Evolutionary conservation across 1,284 basidiomycete species (phyloP), one percentile per base, ranked within the genome.

Genomic region (Moesziomyces globuligerus): DNA sequence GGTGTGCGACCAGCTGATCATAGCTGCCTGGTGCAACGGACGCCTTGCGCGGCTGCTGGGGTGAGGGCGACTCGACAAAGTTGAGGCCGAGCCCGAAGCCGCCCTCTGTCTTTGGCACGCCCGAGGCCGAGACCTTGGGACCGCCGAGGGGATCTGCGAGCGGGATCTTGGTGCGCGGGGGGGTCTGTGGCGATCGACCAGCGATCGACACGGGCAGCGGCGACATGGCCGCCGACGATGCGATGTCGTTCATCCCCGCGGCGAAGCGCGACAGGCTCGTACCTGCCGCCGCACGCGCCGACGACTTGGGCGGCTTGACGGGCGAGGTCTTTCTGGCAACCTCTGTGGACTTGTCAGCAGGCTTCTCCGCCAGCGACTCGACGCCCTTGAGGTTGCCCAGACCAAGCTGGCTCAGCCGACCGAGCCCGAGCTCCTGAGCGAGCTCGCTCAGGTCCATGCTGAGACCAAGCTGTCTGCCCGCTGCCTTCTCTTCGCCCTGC

Each of bases 391-490:
- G 59, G 26, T 64, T 58, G 17, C 46, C 55, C 1, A 61, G 52
- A 7, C 60, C 70, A 36, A 72, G 62, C 20, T 66, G 61, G 59
- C 69, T 72, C 7, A 72, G 52, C 24, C 69, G 70, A n/a, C 70
- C 70, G 7, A 72, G 60, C 10, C 65, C 64, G 7, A 72, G 70
- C 48, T 72, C 65, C 23, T 64, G 65, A 18, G 69, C 69, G 11
- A 72, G 69, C 18, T 72, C 69, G 23, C 56, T 64, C 25, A 72
- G 64, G 26, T 72, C 69, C 69, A 72, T 72, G 50, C 66, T 67
- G 7, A 72, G 49, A 8, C 54, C 65, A 7, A 72, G 65, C 50
- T 66, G 67, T 36, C 53, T 46, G 46, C 53, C 53, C 34, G n/a
- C 37, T 2, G 38, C 34, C 41, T 48, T 54, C 13, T 48, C 52